A percentile compares a stretch with the other conserved stretches of the same genome.
These are phyloP conservation scores for Kwoniella bestiolae DNA, from an alignment of 768 basidiomycete genomes.

Conservation along the genomic window DNA sequence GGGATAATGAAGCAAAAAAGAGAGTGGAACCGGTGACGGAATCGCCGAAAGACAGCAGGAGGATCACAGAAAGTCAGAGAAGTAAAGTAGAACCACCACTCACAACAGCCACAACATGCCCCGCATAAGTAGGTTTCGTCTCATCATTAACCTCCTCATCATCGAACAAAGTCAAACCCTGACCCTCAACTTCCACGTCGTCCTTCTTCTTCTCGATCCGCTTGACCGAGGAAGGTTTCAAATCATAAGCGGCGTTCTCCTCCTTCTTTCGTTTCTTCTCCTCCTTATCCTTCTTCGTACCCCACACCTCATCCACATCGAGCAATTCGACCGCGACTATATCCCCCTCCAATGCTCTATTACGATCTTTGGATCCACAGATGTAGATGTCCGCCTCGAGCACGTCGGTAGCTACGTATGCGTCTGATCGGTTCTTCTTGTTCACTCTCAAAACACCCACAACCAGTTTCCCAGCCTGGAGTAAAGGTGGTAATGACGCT, in stretches of 20 bases:
- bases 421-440: slow-evolving; percentile 97
- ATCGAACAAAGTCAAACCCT: slow-evolving; percentile 93
- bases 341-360: slow-evolving; percentile 96
- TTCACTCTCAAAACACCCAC: slow-evolving; percentile 96
- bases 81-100: too few species aligned
- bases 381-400: slow-evolving; percentile 99
- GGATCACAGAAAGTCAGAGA: too few species aligned
- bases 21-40: too few species aligned
- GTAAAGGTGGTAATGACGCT: slow-evolving; percentile 91
- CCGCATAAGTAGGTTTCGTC: slow-evolving; percentile 96
- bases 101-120: slow-evolving; percentile 95
- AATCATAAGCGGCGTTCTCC: slow-evolving; percentile 93
- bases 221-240: slow-evolving; percentile 65
- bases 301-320: slow-evolving; percentile 92
- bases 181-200: slow-evolving; percentile 98
- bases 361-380: slow-evolving; percentile 97
- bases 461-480: slow-evolving; percentile 95
- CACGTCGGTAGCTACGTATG: slow-evolving; percentile 97
- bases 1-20: too few species aligned
- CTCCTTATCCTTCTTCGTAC: slow-evolving; percentile 99
- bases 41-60: too few species aligned
- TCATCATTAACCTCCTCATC: slow-evolving; percentile 99
- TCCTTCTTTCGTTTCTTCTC: slow-evolving; percentile 99
- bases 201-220: slow-evolving; percentile 98
- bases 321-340: slow-evolving; percentile 95